phyloP scores from a whole-genome alignment of 2,329 filamentous ascomycete species.

The Aspergillus piperis region DNA sequence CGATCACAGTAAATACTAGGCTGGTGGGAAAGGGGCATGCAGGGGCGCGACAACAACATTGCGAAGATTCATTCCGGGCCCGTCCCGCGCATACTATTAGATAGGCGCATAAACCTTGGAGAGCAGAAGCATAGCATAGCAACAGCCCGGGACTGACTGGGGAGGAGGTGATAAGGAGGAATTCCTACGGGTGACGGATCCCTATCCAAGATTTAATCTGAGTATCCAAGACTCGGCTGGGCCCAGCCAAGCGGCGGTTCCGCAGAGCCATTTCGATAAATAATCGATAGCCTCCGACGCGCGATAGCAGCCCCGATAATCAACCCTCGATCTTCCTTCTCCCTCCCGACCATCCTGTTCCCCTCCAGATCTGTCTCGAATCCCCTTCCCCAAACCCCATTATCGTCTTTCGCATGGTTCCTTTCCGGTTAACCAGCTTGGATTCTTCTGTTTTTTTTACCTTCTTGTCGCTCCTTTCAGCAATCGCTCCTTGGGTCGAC shows the following conservation, averaged over 20 bases:
- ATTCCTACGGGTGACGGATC: not conserved
- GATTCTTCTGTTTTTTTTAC: not conserved
- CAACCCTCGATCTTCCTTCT: constrained; percentile 13
- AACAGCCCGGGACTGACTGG: not conserved
- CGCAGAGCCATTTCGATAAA: constrained; percentile 17
- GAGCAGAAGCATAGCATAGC: not conserved
- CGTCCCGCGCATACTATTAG: constrained; percentile 9
- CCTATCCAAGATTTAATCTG: not conserved
- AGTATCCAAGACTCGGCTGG: not conserved
- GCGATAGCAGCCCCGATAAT: constrained; percentile 20
- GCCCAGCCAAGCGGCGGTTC: constrained; percentile 16
- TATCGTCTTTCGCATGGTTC: not conserved
- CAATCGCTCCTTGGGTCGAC: not conserved
- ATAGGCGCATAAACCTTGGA: constrained; percentile 9
- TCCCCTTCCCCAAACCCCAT: not conserved
- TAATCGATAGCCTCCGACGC: constrained; percentile 23
- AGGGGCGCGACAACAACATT: constrained; percentile 14
- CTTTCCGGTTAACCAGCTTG: not conserved
- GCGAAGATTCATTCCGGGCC: constrained; percentile 15
- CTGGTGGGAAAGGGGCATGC: constrained; percentile 9
- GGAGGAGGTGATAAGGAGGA: not conserved
- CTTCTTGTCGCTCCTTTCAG: not conserved
- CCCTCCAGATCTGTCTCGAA: constrained; percentile 1
- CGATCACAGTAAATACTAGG: not conserved
- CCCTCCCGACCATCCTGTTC: not conserved